Conservation (phyloP, 768 basidiomycete genomes). For the Grammothele lineata region DNA sequence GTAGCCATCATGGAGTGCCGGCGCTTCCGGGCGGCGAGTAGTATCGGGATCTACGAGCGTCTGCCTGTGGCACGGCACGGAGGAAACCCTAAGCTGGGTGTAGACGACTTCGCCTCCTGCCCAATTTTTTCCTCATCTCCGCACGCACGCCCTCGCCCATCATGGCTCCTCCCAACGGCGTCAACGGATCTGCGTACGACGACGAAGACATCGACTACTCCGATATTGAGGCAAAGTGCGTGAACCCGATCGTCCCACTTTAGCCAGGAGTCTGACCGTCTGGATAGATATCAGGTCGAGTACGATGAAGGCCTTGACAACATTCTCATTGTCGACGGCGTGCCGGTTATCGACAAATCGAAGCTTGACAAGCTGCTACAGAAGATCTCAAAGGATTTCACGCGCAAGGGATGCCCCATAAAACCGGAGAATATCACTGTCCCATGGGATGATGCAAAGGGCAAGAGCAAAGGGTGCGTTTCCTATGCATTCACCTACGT, state of each 20-base stretch:
- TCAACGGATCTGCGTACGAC: conserved; percentile 18
- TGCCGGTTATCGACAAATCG: conserved; percentile 83
- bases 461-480: conserved; percentile 88
- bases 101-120: neutral
- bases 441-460: conserved; percentile 81
- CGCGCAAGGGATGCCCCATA: conserved; percentile 72
- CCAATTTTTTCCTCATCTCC: conserved; percentile 14
- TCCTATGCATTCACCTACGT: no score
- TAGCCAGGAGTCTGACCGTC: neutral
- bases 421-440: conserved; percentile 76
- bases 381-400: conserved; percentile 82
- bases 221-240: conserved; percentile 85
- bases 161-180: conserved; percentile 25
- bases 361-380: conserved; percentile 79
- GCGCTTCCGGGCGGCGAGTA: no score
- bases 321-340: conserved; percentile 87
- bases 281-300: conserved; percentile 79
- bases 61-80: no score
- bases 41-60: no score
- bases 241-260: neutral
- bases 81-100: conserved; percentile 13
- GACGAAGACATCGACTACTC: conserved; percentile 79
- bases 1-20: no score
- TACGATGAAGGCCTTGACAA: conserved; percentile 88
- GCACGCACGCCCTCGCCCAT: conserved; percentile 5